A percentile compares a stretch with the other conserved stretches of the same genome.
These are phyloP conservation scores for Passalora sequoiae DNA, from an alignment of 2,329 filamentous ascomycete genomes.

Conservation along the genomic window DNA sequence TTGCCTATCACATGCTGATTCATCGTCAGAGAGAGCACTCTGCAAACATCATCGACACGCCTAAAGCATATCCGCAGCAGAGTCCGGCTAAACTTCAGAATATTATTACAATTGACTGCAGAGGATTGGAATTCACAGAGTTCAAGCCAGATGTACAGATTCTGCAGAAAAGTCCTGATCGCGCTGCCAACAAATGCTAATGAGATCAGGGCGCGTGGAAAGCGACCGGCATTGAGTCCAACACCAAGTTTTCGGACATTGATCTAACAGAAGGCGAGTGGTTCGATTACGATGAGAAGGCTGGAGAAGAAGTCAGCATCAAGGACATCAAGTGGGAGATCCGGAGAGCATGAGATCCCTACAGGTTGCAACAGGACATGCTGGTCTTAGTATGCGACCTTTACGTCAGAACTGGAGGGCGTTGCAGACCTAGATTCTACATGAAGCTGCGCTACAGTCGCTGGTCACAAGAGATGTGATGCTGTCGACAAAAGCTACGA, in stretches of 20 bases:
- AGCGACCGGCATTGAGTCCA: conserved; percentile 73
- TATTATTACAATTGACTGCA: conserved; percentile 86
- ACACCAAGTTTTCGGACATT: conserved; percentile 73
- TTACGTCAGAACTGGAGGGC: too few species aligned
- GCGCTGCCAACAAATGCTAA: neutral
- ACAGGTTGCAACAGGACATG: neutral
- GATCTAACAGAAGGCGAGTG: conserved; percentile 88
- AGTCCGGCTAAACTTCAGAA: conserved; percentile 71
- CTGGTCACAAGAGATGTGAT: too few species aligned
- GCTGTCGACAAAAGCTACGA: too few species aligned
- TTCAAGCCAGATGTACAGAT: conserved; percentile 77
- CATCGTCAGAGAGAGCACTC: conserved; percentile 67
- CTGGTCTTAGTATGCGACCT: too few species aligned
- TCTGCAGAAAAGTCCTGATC: neutral
- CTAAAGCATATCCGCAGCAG: conserved; percentile 63
- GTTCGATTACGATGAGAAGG: conserved; percentile 97
- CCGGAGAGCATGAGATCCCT: conserved; percentile 55
- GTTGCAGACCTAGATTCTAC: too few species aligned
- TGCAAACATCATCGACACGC: conserved; percentile 72
- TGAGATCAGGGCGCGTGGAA: conserved; percentile 74
- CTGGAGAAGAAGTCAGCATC: conserved; percentile 84
- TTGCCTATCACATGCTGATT: conserved; percentile 1
- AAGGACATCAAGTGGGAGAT: conserved; percentile 87
- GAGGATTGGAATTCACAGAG: conserved; percentile 84
- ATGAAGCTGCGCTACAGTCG: too few species aligned